Evolutionary conservation across 805 yeast genomes (phyloP), one percentile per base, ranked within the genome.

Genomic region (Cyberlindnera mycetangii): DNA sequence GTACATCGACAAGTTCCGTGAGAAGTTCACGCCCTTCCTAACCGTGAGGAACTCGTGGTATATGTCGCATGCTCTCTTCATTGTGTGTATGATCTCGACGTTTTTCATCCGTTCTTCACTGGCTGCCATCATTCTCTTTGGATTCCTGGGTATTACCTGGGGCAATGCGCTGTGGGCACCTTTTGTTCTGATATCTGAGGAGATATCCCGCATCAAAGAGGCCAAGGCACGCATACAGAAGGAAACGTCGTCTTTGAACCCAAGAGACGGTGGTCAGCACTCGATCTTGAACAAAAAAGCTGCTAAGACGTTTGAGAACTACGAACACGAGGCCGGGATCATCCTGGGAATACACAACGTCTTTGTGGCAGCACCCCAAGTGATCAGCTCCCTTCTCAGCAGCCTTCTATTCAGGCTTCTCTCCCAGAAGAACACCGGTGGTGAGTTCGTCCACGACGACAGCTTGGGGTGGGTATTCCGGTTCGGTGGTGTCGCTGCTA

Each of bases 161-260:
- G 85, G 85, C 1, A 69, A 69, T 47, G 81, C 84, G 0, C 67
- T 78, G 15, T 81, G 86, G 86, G 79, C 81, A 3, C 86, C 86
- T 7, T 81, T 79, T 59, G 79, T 79, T 1, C 54, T 81, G 31
- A 78, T 81, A 10, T 75, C 83, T 27, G 81, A 78, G 52, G 83
- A 78, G 49, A 67, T 76, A 15, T 67, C 79, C 24, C 61, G 80
- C 42, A 73, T 77, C 24, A 75, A 73, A 48, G 78, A 72, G 50
- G 66, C 72, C 22, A 74, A 73, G 45, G 62, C 70, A 0, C 47
- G 46, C 5, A 43, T 54, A n/a, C 59, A 55, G 25, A 56, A 51
- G 24, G 50, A 42, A 15, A 33, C 37, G n/a, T 25, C 46, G 2
- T n/a, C 32, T 16, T 15, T 27, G 15, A 15, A 22, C 15, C 8